These are phyloP conservation scores for Plectosphaerella cucumerina DNA, from an alignment of 2,329 filamentous ascomycete genomes.

Conservation along the genomic window DNA sequence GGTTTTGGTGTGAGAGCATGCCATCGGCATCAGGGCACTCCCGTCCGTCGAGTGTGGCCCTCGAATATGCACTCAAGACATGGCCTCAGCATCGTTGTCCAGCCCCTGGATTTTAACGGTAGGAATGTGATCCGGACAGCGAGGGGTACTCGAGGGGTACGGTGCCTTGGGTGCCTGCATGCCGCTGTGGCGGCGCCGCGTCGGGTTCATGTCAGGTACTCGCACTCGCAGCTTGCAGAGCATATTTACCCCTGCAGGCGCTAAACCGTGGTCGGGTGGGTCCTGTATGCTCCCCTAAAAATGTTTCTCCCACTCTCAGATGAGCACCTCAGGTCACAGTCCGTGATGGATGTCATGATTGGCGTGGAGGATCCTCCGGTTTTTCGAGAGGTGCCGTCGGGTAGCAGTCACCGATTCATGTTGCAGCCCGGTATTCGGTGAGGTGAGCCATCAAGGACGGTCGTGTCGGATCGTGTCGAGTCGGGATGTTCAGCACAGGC, in stretches of 20 bases:
- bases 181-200: neutral
- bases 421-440: too few relatives aligned
- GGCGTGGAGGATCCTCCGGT: too few relatives aligned
- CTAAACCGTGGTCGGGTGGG: neutral
- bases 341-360: too few relatives aligned
- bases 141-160: neutral
- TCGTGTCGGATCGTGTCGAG: too few relatives aligned
- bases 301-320: neutral
- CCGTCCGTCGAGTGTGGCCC: neutral
- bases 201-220: neutral
- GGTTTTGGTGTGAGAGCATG: neutral
- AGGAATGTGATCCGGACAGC: neutral
- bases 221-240: neutral
- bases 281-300: neutral
- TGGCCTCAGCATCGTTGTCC: neutral
- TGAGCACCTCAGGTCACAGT: too few relatives aligned
- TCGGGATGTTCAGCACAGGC: too few relatives aligned
- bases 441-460: too few relatives aligned
- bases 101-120: neutral
- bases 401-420: too few relatives aligned
- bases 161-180: neutral
- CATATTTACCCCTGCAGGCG: neutral
- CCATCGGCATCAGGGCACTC: too few relatives aligned
- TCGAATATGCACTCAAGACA: neutral
- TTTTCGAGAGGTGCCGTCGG: too few relatives aligned